phyloP scores from a whole-genome alignment of 306 rosid genomes.

The Sophora flavescens region DNA sequence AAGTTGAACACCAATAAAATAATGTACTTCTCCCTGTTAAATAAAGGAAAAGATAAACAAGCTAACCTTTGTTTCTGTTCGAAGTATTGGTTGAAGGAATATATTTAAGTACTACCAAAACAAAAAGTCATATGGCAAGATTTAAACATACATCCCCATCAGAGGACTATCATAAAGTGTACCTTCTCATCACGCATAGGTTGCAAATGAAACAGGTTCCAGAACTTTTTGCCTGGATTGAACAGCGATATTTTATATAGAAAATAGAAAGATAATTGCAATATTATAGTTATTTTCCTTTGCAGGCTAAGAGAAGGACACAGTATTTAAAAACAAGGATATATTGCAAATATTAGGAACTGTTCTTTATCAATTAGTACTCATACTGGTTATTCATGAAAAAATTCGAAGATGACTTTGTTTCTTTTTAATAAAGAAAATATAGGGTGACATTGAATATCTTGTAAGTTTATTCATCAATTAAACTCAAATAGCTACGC shows the following conservation, averaged over 20 bases:
- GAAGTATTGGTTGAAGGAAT: neutral
- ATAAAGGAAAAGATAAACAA: slow-evolving; percentile 26
- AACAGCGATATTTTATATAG: slow-evolving; percentile 41
- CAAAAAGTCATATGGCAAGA: no score
- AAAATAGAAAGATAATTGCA: slow-evolving; percentile 16
- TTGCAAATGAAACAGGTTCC: slow-evolving; percentile 97
- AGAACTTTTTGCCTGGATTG: slow-evolving; percentile 90
- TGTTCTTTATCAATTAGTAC: neutral
- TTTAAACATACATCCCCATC: no score
- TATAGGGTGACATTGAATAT: slow-evolving; percentile 7
- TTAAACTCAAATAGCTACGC: neutral
- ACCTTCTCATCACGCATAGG: slow-evolving; percentile 99
- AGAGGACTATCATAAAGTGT: slow-evolving; percentile 17
- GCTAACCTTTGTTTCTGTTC: slow-evolving; percentile 9
- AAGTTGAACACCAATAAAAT: slow-evolving; percentile 96
- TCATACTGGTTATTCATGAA: slow-evolving; percentile 8
- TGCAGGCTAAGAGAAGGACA: slow-evolving; percentile 10
- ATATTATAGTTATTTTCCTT: slow-evolving; percentile 29
- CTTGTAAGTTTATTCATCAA: slow-evolving; percentile 15
- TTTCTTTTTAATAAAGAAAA: neutral
- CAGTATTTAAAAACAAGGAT: neutral
- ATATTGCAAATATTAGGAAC: slow-evolving; percentile 27
- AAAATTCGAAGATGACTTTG: neutral
- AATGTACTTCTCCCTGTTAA: slow-evolving; percentile 90
- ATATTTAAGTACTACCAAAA: no score